These are phyloP conservation scores for Ulvella scutata DNA, from an alignment of 139 green algal species.

Conservation along the genomic window DNA sequence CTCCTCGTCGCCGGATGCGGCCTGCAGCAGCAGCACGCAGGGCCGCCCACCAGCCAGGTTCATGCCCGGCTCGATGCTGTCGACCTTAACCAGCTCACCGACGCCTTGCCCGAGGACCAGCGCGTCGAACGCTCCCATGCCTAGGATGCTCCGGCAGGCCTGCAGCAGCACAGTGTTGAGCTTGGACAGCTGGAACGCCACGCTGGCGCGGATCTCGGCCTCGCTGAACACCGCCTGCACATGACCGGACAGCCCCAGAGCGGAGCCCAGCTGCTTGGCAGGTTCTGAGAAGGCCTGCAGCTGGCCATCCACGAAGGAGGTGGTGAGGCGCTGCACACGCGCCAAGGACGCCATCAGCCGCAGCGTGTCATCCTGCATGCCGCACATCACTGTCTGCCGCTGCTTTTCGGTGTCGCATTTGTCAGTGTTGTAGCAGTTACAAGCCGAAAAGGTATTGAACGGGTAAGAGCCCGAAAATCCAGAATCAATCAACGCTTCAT, in stretches of 20 bases:
- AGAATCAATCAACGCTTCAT: too few relatives aligned
- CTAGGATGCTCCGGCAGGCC: constrained; percentile 26
- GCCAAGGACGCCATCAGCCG: constrained; percentile 70
- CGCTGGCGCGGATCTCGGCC: constrained; percentile 62
- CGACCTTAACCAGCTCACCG: constrained; percentile 48
- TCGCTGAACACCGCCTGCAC: constrained; percentile 62
- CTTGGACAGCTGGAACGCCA: constrained; percentile 87
- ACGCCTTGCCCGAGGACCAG: constrained; percentile 49
- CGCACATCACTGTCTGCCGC: neutral
- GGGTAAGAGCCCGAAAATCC: too few relatives aligned
- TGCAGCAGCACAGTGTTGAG: constrained; percentile 41
- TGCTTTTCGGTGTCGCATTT: too few relatives aligned
- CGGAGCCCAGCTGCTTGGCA: constrained; percentile 38
- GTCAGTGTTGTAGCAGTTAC: too few relatives aligned
- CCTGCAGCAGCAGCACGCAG: constrained; percentile 46
- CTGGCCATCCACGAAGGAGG: constrained; percentile 53
- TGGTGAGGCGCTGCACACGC: constrained; percentile 53
- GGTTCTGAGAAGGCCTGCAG: constrained; percentile 30
- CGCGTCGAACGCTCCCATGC: constrained; percentile 56
- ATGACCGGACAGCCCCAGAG: constrained; percentile 49
- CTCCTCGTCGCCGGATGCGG: constrained; percentile 87
- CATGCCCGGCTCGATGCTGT: constrained; percentile 30
- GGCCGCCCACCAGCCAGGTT: constrained; percentile 21
- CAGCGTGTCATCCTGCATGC: constrained; percentile 3
- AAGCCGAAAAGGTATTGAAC: too few relatives aligned